Conservation (phyloP, 208 protist species). For the Polymyxa betae region DNA sequence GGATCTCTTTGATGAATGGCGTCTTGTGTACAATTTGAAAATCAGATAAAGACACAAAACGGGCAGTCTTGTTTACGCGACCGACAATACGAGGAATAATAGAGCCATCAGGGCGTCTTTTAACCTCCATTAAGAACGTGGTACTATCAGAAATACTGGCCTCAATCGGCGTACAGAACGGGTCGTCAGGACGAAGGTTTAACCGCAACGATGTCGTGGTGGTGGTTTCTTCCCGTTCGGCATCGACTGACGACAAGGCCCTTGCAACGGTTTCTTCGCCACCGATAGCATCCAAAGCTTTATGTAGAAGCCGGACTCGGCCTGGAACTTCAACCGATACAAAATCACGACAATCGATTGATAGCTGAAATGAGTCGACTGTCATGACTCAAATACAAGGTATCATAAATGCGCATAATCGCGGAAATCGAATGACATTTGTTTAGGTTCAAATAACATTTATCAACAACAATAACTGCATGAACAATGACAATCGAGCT, state of each 20-base stretch:
- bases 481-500: no score
- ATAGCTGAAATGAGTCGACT: no score
- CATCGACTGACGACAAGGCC: not conserved
- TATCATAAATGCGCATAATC: no score
- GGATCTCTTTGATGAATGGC: not conserved
- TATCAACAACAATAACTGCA: no score
- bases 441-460: no score
- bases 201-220: no score
- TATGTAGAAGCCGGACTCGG: not conserved
- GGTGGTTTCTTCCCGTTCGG: not conserved
- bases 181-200: conserved; percentile 8
- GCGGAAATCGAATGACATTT: no score
- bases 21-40: conserved; percentile 27
- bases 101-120: not conserved
- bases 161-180: not conserved
- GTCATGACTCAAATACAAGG: no score
- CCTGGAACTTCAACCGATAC: not conserved
- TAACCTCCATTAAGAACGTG: not conserved
- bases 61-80: not conserved
- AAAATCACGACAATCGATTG: not conserved
- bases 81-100: not conserved
- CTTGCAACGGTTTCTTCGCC: not conserved
- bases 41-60: not conserved
- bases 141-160: not conserved
- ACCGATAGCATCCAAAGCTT: not conserved